Evolutionary conservation across 2,329 filamentous ascomycete genomes (phyloP).

Genomic region (Fusarium longipes): DNA sequence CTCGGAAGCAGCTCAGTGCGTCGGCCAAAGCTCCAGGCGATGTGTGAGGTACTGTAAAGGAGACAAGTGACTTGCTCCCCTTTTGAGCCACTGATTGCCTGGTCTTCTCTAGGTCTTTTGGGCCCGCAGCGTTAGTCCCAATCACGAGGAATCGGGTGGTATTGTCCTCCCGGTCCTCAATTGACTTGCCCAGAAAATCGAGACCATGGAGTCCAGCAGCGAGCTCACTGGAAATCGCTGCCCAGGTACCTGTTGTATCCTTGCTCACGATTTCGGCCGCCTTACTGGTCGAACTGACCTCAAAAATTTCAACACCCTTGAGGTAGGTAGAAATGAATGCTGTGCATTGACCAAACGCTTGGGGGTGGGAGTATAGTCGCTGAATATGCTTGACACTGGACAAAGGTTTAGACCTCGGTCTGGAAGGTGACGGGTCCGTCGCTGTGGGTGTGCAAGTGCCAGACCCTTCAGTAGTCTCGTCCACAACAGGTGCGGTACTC

Average conservation of each 20-base stretch:
- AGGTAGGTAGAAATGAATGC: constrained; percentile 77
- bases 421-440: constrained; percentile 56
- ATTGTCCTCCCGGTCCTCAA: constrained; percentile 81
- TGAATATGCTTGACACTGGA: constrained; percentile 70
- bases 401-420: constrained; percentile 61
- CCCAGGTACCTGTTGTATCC: constrained; percentile 68
- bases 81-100: constrained; percentile 43
- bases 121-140: constrained; percentile 49
- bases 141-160: constrained; percentile 83
- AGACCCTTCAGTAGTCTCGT: constrained; percentile 51
- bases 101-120: constrained; percentile 43
- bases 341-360: constrained; percentile 93
- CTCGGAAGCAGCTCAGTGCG: constrained; percentile 81
- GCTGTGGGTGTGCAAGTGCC: constrained; percentile 64
- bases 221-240: constrained; percentile 81
- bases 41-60: constrained; percentile 83
- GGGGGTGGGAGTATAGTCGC: constrained; percentile 90
- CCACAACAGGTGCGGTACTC: constrained; percentile 42
- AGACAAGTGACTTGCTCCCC: constrained; percentile 77
- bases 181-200: constrained; percentile 73
- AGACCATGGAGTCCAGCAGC: constrained; percentile 77
- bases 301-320: constrained; percentile 79
- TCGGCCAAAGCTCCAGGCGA: constrained; percentile 85
- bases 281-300: constrained; percentile 85
- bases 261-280: constrained; percentile 81